These are phyloP conservation scores for Penicillium freii DNA, from an alignment of 2,329 filamentous ascomycete genomes.

Conservation along the genomic window DNA sequence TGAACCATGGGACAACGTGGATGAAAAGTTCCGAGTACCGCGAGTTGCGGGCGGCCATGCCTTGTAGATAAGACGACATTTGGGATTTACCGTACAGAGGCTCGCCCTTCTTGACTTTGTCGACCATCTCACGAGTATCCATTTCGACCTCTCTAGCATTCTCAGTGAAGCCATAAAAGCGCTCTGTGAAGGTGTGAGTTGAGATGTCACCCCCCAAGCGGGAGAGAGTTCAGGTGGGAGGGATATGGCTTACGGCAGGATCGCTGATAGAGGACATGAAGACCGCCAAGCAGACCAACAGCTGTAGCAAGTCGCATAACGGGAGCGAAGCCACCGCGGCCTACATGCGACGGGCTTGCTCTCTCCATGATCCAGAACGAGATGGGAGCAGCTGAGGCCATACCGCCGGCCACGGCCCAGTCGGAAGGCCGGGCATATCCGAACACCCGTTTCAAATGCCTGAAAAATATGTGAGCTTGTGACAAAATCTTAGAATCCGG, in stretches of 20 bases:
- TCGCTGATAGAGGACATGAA: constrained; percentile 80
- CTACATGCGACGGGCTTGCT: constrained; percentile 79
- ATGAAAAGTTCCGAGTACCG: constrained; percentile 83
- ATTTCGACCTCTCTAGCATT: constrained; percentile 88
- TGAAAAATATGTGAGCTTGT: constrained; percentile 45
- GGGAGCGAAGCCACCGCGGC: constrained; percentile 75
- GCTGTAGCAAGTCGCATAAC: constrained; percentile 76
- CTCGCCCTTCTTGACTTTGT: constrained; percentile 89
- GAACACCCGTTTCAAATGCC: constrained; percentile 87
- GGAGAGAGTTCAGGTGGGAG: neutral
- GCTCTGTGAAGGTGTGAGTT: constrained; percentile 56
- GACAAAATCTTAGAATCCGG: constrained; percentile 15
- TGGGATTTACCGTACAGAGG: constrained; percentile 79
- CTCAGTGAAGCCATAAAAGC: constrained; percentile 93
- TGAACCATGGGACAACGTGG: constrained; percentile 91
- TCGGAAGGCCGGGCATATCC: constrained; percentile 83
- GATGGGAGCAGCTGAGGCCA: constrained; percentile 69
- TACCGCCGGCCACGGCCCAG: constrained; percentile 68
- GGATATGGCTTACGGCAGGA: constrained; percentile 68
- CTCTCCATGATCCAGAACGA: constrained; percentile 77
- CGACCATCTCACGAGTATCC: constrained; percentile 98
- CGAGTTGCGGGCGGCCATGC: constrained; percentile 87
- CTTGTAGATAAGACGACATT: constrained; percentile 86
- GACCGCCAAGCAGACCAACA: constrained; percentile 72
- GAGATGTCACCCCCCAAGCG: neutral